phyloP scores from a whole-genome alignment of 2,329 filamentous ascomycete genomes.

The Fusarium agapanthi region DNA sequence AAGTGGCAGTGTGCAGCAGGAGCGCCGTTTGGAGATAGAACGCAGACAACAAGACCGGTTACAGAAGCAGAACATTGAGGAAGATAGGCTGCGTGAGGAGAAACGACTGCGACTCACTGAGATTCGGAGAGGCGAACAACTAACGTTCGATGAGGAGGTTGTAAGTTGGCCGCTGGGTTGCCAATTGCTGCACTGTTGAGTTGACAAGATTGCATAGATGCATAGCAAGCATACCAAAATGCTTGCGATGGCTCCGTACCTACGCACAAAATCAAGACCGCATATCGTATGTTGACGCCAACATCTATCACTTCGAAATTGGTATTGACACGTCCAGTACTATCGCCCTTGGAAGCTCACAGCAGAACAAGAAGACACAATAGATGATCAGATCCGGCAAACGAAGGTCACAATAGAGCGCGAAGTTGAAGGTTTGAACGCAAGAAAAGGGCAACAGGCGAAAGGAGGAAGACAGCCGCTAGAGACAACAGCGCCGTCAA shows the following conservation, averaged over 20 bases:
- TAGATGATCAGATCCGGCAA: conserved; percentile 75
- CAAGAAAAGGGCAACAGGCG: conserved; percentile 52
- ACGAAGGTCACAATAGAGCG: conserved; percentile 69
- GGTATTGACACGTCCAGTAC: conserved; percentile 63
- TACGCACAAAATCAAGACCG: conserved; percentile 77
- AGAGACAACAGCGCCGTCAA: conserved; percentile 20
- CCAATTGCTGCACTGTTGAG: not conserved
- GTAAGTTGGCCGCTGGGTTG: conserved; percentile 60
- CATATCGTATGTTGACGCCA: conserved; percentile 68
- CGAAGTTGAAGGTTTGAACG: conserved; percentile 71
- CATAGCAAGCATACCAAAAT: conserved; percentile 76
- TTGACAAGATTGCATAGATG: conserved; percentile 69
- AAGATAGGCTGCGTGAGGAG: conserved; percentile 72
- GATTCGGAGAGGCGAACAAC: conserved; percentile 73
- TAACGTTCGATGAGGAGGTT: conserved; percentile 77
- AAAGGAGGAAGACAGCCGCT: not conserved
- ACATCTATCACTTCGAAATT: not conserved
- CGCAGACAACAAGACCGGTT: conserved; percentile 81
- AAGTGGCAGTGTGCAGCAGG: conserved; percentile 68
- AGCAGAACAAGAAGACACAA: conserved; percentile 71
- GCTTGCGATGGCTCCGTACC: conserved; percentile 74
- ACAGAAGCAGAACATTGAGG: conserved; percentile 75
- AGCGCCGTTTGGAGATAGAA: conserved; percentile 81
- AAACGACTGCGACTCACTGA: conserved; percentile 69
- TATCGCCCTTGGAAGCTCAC: conserved; percentile 86